Conservation (phyloP, 345 rosid species). For the Bretschneidera sinensis region DNA sequence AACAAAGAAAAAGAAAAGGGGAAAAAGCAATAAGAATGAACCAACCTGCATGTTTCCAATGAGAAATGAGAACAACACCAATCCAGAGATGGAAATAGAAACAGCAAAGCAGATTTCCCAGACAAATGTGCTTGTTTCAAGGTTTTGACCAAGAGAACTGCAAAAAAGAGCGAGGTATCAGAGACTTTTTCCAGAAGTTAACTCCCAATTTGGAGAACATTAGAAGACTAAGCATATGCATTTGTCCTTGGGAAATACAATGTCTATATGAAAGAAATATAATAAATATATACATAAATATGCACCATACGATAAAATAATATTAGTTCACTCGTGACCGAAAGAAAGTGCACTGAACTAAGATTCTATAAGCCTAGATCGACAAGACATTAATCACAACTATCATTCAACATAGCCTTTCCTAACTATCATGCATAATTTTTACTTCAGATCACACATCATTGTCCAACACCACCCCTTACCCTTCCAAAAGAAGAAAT, state of each 20-base stretch:
- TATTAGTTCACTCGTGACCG: neutral
- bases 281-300: too few species aligned
- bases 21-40: neutral
- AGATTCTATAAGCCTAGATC: neutral
- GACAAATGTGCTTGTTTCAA: conserved; percentile 60
- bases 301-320: neutral
- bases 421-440: neutral
- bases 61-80: conserved; percentile 70
- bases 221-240: neutral
- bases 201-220: neutral
- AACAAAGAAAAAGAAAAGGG: neutral
- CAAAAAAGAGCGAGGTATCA: conserved; percentile 12
- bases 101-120: conserved; percentile 75
- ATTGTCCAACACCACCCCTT: neutral
- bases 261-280: neutral
- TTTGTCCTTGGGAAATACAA: neutral
- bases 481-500: neutral
- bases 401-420: neutral
- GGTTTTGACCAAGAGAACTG: conserved; percentile 77
- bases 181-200: conserved; percentile 1
- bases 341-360: neutral
- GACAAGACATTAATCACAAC: neutral
- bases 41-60: conserved; percentile 92
- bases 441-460: neutral
- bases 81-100: conserved; percentile 56